Conservation (phyloP, 306 rosid genomes). For the Pachyrhizus erosus region DNA sequence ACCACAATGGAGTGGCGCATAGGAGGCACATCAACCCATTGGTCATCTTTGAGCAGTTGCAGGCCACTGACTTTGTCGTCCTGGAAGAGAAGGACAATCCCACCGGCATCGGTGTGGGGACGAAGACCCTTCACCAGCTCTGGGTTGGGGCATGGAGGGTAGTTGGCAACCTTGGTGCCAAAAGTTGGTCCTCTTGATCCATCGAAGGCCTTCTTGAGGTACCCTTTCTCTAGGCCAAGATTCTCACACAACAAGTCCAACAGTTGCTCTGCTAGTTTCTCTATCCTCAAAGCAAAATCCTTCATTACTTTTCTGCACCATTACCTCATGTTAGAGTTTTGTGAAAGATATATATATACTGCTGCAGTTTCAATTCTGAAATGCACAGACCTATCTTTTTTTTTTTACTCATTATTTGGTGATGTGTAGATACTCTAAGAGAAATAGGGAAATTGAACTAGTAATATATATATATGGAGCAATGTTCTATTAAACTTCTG, state of each 20-base stretch:
- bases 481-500: background rate
- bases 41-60: conserved; percentile 78
- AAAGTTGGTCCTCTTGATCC: conserved; percentile 89
- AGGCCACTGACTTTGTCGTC: conserved; percentile 93
- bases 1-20: conserved; percentile 87
- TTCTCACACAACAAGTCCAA: conserved; percentile 87
- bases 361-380: conserved; percentile 17
- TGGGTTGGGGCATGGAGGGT: conserved; percentile 89
- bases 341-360: background rate
- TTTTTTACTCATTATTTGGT: background rate
- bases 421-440: background rate
- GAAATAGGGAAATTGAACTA: conserved; percentile 6
- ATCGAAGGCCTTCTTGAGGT: conserved; percentile 73
- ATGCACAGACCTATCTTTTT: background rate
- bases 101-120: conserved; percentile 95
- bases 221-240: conserved; percentile 83
- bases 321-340: conserved; percentile 27
- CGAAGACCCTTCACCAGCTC: conserved; percentile 90
- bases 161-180: conserved; percentile 92
- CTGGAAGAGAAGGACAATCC: conserved; percentile 86
- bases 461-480: background rate
- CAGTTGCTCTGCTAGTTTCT: conserved; percentile 76
- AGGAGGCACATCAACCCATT: conserved; percentile 92
- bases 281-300: conserved; percentile 72
- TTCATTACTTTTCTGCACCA: conserved; percentile 70